phyloP scores from a whole-genome alignment of 495 filamentous ascomycete species.

The Aspergillus saccharolyticus region DNA sequence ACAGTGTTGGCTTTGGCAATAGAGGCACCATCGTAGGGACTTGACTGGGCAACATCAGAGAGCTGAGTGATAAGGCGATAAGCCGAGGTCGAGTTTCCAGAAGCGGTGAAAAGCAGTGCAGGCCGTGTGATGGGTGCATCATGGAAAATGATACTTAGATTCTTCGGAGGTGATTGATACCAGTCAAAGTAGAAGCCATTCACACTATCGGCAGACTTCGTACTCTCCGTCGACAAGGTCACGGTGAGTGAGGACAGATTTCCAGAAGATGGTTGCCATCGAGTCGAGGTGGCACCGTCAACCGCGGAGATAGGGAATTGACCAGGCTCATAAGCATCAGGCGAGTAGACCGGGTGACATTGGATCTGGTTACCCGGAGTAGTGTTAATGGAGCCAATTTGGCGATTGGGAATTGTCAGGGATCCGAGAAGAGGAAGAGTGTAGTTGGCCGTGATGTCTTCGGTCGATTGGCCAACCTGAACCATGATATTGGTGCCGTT shows the following conservation, averaged over 20 bases:
- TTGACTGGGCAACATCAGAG: constrained; percentile 30
- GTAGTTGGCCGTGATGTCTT: constrained; percentile 36
- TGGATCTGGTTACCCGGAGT: constrained; percentile 60
- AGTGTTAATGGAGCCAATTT: constrained; percentile 41
- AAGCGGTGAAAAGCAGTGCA: constrained; percentile 6
- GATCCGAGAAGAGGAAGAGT: constrained; percentile 45
- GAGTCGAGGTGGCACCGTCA: constrained; percentile 64
- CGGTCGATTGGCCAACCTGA: constrained; percentile 32
- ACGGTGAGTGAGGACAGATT: constrained; percentile 46
- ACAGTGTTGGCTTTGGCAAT: constrained; percentile 28
- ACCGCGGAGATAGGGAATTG: constrained; percentile 69
- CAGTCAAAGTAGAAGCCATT: constrained; percentile 61
- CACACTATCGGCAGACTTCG: constrained; percentile 35
- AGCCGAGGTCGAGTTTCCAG: constrained; percentile 1
- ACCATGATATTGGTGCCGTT: constrained; percentile 49
- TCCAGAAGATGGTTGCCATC: constrained; percentile 62
- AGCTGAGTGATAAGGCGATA: constrained; percentile 20
- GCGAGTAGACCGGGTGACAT: constrained; percentile 53
- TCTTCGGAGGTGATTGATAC: constrained; percentile 54
- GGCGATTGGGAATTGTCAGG: constrained; percentile 56
- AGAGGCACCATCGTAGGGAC: constrained; percentile 29
- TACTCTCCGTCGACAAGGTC: constrained; percentile 41
- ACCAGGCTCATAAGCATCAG: constrained; percentile 50
- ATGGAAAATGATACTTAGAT: constrained; percentile 52
- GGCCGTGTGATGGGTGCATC: constrained; percentile 35